Conservation (phyloP, 2,329 filamentous ascomycete species). For the Aspergillus ochraceus region DNA sequence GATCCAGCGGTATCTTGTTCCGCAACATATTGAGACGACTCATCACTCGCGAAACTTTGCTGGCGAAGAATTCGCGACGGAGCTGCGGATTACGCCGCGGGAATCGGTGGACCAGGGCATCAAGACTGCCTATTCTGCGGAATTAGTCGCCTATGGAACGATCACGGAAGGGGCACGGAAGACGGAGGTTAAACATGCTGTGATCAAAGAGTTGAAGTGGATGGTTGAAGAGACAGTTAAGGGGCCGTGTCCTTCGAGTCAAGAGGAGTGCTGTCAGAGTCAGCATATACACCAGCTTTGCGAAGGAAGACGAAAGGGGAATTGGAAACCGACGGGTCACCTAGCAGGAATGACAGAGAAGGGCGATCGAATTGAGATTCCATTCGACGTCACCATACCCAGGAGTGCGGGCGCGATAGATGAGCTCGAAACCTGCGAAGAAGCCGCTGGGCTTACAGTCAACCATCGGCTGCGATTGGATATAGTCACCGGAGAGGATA, state of each 20-base stretch:
- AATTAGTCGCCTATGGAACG: background rate
- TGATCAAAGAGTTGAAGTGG: constrained; percentile 11
- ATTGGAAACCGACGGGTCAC: background rate
- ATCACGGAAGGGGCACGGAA: background rate
- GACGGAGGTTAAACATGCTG: constrained; percentile 2
- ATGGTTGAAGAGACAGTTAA: constrained; percentile 7
- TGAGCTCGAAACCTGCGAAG: background rate
- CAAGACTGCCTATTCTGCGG: background rate
- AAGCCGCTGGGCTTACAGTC: background rate
- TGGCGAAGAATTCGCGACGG: background rate
- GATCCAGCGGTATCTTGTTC: background rate
- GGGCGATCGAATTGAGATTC: background rate
- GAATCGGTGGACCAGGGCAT: background rate
- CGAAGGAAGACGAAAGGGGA: background rate
- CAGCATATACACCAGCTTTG: constrained; percentile 1
- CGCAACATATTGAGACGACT: background rate
- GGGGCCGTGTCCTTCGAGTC: background rate
- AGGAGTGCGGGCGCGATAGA: background rate
- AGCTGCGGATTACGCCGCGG: background rate
- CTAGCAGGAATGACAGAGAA: background rate
- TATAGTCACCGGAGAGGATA: constrained; percentile 10
- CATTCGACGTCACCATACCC: constrained; percentile 1
- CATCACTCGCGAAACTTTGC: background rate
- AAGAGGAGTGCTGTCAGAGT: background rate
- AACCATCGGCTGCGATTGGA: constrained; percentile 9